These are phyloP conservation scores for Cyclocybe cylindracea DNA, from an alignment of 768 basidiomycete species.

Conservation along the genomic window DNA sequence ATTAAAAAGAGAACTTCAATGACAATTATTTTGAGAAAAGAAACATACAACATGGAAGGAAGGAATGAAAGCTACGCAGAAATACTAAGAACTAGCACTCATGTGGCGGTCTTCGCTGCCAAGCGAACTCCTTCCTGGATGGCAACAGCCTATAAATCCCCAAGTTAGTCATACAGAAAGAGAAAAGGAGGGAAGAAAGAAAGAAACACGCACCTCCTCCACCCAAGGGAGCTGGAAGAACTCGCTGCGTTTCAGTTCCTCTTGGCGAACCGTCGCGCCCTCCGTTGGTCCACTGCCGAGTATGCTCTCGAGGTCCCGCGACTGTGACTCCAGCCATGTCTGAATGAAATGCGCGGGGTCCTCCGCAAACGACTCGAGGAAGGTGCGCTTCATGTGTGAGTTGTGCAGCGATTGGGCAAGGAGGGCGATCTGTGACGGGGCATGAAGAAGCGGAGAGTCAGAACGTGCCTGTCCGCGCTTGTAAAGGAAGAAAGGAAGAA, in stretches of 20 bases:
- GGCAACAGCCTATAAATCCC: slow-evolving; percentile 62
- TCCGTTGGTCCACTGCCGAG: slow-evolving; percentile 87
- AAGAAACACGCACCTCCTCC: slow-evolving; percentile 49
- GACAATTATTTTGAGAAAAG: too few species aligned
- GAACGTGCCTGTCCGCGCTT: neutral
- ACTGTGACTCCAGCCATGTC: slow-evolving; percentile 90
- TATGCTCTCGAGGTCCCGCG: slow-evolving; percentile 85
- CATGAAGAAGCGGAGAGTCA: neutral
- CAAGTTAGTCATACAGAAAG: slow-evolving; percentile 3
- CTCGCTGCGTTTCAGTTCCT: slow-evolving; percentile 86
- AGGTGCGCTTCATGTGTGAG: slow-evolving; percentile 83
- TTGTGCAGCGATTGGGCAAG: slow-evolving; percentile 85
- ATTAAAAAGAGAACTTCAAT: too few species aligned
- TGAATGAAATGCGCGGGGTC: slow-evolving; percentile 84
- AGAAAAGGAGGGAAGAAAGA: neutral
- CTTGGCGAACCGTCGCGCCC: slow-evolving; percentile 78
- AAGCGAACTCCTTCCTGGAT: slow-evolving; percentile 81
- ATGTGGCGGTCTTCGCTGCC: slow-evolving; percentile 36
- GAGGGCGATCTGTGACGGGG: slow-evolving; percentile 64
- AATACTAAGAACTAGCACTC: too few species aligned
- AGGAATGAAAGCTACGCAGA: too few species aligned
- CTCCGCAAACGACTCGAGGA: slow-evolving; percentile 78
- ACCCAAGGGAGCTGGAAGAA: slow-evolving; percentile 95
- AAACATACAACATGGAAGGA: too few species aligned
- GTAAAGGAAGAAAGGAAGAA: neutral